Base-by-base conservation (phyloP, 2,329 filamentous ascomycete genomes). In the Rhynchosporium agropyri region DNA sequence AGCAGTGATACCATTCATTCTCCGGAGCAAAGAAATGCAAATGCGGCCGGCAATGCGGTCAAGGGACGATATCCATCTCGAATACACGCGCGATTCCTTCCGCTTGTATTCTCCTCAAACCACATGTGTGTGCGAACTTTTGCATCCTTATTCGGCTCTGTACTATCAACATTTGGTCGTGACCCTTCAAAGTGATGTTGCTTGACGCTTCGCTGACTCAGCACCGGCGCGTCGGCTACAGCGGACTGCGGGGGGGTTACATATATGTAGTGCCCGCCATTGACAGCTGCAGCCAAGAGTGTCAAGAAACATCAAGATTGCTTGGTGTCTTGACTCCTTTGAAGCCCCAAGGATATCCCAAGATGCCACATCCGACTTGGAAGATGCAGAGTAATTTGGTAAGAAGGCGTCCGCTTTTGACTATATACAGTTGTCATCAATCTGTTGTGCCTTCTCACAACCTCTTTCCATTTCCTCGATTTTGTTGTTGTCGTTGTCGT, bases 231-330 rank as follows among this genome's bases (percentile, higher is more conserved):
- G 53, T 29, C 28, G 46, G 46, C 20, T n/a, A 13, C 49, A 31
- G 26, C 31, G 9, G 10, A 4, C 28, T 8, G 7, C 4, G 51
- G 33, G 33, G 50, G 53, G 53, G 1, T 20, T 56, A 20, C 1
- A 20, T 20, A 20, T 20, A 20, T 20, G 38, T 33, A 31, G 53
- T 43, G 40, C 50, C 50, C 36, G 38, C n/a, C 38, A 38, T 26
- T 57, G 54, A 45, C 54, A 57, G 40, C 54, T 57, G 54, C 40
- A 45, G 54, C 54, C 54, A 57, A 57, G 54, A 33, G 33, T n/a
- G 5, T 45, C 54, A 57, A 57, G 54, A 57, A 45, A 57, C 54
- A 31, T 20, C 54, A 57, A 57, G 54, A 57, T 45, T 46, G 54
- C 54, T 57, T 57, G 54, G 40, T 54, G 9, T 42, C 36, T 20